Conservation (phyloP, 2,329 filamentous ascomycete genomes). For the Pestalotiopsis sp. region DNA sequence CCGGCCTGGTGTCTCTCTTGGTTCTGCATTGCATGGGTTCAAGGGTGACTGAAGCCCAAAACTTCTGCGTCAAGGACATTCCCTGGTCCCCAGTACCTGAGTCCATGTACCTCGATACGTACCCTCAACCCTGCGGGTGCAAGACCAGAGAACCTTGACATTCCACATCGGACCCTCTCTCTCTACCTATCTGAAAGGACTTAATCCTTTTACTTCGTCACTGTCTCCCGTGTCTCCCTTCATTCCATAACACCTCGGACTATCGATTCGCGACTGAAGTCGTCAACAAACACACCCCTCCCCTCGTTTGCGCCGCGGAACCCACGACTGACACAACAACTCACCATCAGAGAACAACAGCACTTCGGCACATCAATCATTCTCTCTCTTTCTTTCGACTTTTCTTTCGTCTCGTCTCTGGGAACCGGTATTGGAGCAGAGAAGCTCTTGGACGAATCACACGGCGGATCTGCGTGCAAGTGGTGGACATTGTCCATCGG, state of each 20-base stretch:
- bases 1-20: background rate
- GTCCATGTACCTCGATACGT: conserved; percentile 10
- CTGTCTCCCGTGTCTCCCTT: conserved; percentile 27
- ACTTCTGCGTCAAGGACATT: conserved; percentile 22
- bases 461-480: background rate
- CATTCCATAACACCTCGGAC: conserved; percentile 29
- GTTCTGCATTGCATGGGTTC: conserved; percentile 10
- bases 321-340: conserved; percentile 1
- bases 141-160: conserved; percentile 24
- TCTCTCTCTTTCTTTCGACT: background rate
- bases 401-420: background rate
- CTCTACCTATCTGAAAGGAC: conserved; percentile 12
- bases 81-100: conserved; percentile 18
- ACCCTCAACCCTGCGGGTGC: background rate
- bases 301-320: background rate
- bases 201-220: conserved; percentile 17
- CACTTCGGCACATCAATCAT: background rate
- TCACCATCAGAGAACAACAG: background rate
- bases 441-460: background rate
- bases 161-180: conserved; percentile 25
- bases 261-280: conserved; percentile 19
- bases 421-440: background rate
- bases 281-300: conserved; percentile 22
- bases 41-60: conserved; percentile 15
- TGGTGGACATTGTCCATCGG: background rate